Percentiles rank a stretch among this genome's conserved stretches.
phyloP scores from a whole-genome alignment of 1,139 yeast species.

The Pichia sp. region DNA sequence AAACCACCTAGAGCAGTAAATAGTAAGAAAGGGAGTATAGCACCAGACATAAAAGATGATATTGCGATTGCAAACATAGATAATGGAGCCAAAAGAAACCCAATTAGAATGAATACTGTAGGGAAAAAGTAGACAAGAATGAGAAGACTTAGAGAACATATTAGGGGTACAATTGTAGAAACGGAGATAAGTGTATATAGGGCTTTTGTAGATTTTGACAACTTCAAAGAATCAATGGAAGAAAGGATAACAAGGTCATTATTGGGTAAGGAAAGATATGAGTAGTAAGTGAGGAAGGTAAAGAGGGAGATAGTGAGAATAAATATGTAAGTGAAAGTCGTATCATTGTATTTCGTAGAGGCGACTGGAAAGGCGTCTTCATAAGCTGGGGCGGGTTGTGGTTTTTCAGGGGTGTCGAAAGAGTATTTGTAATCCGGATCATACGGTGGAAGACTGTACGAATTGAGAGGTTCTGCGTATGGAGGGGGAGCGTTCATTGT shows the following conservation, averaged over 20 bases:
- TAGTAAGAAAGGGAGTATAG: constrained; percentile 15
- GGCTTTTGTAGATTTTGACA: constrained; percentile 13
- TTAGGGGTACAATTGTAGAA: constrained; percentile 21
- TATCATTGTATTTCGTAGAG: constrained; percentile 67
- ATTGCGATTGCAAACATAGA: constrained; percentile 22
- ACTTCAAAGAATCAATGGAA: background rate
- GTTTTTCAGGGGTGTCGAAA: constrained; percentile 27
- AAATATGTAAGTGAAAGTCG: constrained; percentile 65
- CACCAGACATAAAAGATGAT: constrained; percentile 20
- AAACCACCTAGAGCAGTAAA: constrained; percentile 18
- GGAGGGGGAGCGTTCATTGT: constrained; percentile 9
- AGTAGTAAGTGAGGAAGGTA: constrained; percentile 10
- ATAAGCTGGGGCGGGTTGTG: constrained; percentile 39
- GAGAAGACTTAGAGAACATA: constrained; percentile 19
- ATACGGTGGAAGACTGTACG: constrained; percentile 6
- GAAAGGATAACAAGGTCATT: background rate
- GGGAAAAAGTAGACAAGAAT: constrained; percentile 25
- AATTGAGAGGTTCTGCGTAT: constrained; percentile 10
- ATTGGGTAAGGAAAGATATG: constrained; percentile 2
- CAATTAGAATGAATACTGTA: constrained; percentile 24
- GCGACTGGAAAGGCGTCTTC: constrained; percentile 62
- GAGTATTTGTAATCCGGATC: constrained; percentile 23
- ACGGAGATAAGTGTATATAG: constrained; percentile 15
- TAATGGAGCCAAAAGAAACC: constrained; percentile 25
- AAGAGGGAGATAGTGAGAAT: constrained; percentile 33